phyloP scores from a whole-genome alignment of 2,329 filamentous ascomycete species.

The Exutisphaerella laricina region DNA sequence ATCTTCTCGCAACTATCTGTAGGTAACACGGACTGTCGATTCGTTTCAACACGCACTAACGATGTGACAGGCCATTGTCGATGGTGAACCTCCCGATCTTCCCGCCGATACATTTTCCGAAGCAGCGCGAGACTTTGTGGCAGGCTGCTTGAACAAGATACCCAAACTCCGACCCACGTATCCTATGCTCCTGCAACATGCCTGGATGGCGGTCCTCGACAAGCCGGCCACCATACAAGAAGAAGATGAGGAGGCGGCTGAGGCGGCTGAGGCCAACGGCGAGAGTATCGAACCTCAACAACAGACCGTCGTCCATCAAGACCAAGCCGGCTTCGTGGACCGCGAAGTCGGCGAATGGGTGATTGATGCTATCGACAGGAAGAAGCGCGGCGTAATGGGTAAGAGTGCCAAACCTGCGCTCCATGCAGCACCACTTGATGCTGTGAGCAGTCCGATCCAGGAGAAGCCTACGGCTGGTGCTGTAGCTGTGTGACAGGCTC shows the following conservation, averaged over 20 bases:
- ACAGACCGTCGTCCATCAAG: slow-evolving; percentile 31
- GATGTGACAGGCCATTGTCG: slow-evolving; percentile 76
- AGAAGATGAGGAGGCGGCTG: slow-evolving; percentile 57
- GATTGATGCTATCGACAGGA: slow-evolving; percentile 60
- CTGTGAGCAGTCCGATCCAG: slow-evolving; percentile 25
- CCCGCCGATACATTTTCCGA: slow-evolving; percentile 73
- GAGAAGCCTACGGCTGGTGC: slow-evolving; percentile 6
- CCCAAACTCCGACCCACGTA: slow-evolving; percentile 92
- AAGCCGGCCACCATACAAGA: slow-evolving; percentile 71
- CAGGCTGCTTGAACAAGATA: slow-evolving; percentile 84
- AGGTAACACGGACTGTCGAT: slow-evolving; percentile 43
- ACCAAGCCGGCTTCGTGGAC: slow-evolving; percentile 48
- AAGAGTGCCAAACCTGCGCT: slow-evolving; percentile 67
- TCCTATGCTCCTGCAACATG: slow-evolving; percentile 78
- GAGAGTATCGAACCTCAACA: slow-evolving; percentile 7
- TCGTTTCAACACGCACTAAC: slow-evolving; percentile 14
- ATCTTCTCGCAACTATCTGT: slow-evolving; percentile 97
- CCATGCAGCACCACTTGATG: slow-evolving; percentile 79
- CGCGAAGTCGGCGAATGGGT: slow-evolving; percentile 86
- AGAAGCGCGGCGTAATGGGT: slow-evolving; percentile 53
- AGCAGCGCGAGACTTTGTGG: slow-evolving; percentile 78
- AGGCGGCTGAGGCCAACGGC: slow-evolving; percentile 25
- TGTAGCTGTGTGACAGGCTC: slow-evolving; percentile 4
- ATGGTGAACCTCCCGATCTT: slow-evolving; percentile 88
- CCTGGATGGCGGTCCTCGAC: slow-evolving; percentile 73